Percentiles rank a stretch among this genome's conserved stretches.
phyloP scores from a whole-genome alignment of 2,329 filamentous ascomycete genomes.

The Ceratocystis cubensis region DNA sequence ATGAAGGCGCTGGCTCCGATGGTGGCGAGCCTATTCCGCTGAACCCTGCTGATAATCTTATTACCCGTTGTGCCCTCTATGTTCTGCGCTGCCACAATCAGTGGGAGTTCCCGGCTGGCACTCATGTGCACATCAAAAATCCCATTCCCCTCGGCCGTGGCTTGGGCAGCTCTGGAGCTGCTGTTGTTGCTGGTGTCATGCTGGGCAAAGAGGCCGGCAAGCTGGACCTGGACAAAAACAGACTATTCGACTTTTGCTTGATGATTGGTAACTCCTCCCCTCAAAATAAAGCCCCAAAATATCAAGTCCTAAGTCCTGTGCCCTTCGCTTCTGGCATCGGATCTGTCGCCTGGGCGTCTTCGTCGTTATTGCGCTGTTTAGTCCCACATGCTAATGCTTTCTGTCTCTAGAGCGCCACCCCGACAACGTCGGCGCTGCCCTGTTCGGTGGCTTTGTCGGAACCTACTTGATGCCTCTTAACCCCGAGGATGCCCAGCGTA shows the following conservation, averaged over 20 bases:
- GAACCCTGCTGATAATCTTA: conserved; percentile 75
- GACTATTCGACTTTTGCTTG: conserved; percentile 87
- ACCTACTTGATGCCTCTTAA: conserved; percentile 89
- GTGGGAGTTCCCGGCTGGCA: conserved; percentile 70
- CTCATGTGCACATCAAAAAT: conserved; percentile 89
- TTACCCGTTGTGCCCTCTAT: conserved; percentile 88
- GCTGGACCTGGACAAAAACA: conserved; percentile 60
- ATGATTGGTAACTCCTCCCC: conserved; percentile 61
- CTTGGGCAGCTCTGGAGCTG: conserved; percentile 87
- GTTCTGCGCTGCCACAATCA: conserved; percentile 85
- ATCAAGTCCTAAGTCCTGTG: not conserved
- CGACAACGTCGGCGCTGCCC: conserved; percentile 86
- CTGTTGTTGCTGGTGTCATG: conserved; percentile 89
- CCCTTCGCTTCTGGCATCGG: not conserved
- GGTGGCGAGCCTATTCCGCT: conserved; percentile 58
- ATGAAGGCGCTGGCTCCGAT: conserved; percentile 69
- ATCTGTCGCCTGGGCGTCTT: not conserved
- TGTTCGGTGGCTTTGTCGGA: conserved; percentile 93
- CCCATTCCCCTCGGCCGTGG: conserved; percentile 87
- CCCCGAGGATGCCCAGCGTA: conserved; percentile 76
- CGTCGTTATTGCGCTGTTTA: not conserved
- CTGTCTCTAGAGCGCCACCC: conserved; percentile 58
- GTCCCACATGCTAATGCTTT: not conserved
- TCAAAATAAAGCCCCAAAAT: not conserved
- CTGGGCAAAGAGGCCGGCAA: conserved; percentile 80